phyloP scores from a whole-genome alignment of 2,329 filamentous ascomycete genomes.

The Pseudopyricularia cyperi region DNA sequence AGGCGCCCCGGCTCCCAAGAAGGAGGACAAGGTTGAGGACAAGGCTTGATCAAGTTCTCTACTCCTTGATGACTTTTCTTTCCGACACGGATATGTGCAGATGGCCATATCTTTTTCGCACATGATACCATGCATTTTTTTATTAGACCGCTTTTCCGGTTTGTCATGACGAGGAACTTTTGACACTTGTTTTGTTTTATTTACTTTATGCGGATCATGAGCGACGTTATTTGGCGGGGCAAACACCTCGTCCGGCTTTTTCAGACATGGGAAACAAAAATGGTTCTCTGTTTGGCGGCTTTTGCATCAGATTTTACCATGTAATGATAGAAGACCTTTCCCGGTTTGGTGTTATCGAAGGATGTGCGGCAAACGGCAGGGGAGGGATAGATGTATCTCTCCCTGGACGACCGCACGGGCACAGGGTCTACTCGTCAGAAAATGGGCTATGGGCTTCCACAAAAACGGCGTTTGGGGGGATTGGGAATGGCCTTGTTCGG shows the following conservation, averaged over 20 bases:
- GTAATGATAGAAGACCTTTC: slow-evolving; percentile 15
- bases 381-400: neutral
- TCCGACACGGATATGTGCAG: slow-evolving; percentile 5
- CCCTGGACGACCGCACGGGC: neutral
- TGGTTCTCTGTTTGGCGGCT: neutral
- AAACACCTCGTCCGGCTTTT: slow-evolving; percentile 2
- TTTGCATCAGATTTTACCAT: slow-evolving; percentile 13
- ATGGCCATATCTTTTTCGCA: slow-evolving; percentile 5
- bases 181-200: slow-evolving; percentile 2
- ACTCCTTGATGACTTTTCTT: slow-evolving; percentile 5
- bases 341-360: neutral
- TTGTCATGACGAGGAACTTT: slow-evolving; percentile 1
- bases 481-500: slow-evolving; percentile 1
- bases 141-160: slow-evolving; percentile 4
- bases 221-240: neutral
- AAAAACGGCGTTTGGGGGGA: slow-evolving; percentile 2
- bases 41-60: slow-evolving; percentile 29
- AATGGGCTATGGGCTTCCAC: neutral
- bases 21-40: slow-evolving; percentile 37
- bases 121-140: slow-evolving; percentile 13
- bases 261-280: slow-evolving; percentile 7
- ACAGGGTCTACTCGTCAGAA: neutral
- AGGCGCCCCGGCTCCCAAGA: slow-evolving; percentile 29
- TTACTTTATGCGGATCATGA: slow-evolving; percentile 3
- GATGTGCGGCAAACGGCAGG: neutral